Conservation (phyloP, 148 eudicot genomes). For the Vaccinium myrtillus region DNA sequence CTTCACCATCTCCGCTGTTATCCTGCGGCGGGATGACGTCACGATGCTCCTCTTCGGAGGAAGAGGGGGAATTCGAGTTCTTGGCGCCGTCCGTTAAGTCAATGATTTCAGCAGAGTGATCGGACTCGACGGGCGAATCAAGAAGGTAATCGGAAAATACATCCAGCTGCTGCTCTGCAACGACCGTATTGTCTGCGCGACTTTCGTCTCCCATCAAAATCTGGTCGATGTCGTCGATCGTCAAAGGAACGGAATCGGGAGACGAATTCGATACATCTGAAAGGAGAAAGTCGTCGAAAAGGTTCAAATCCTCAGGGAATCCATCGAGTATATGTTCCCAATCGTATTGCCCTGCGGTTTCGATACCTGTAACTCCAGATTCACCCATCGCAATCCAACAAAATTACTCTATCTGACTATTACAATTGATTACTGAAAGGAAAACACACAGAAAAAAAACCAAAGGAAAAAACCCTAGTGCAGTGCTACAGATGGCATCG, state of each 20-base stretch:
- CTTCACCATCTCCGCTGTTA: slow-evolving; percentile 28
- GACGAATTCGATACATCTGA: neutral
- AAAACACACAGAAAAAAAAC: neutral
- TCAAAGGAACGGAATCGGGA: slow-evolving; percentile 16
- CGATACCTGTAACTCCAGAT: neutral
- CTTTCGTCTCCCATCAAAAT: slow-evolving; percentile 46
- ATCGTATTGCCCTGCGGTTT: slow-evolving; percentile 20
- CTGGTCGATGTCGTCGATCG: slow-evolving; percentile 50
- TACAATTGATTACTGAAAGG: neutral
- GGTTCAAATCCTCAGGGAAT: slow-evolving; percentile 15
- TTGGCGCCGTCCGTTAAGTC: slow-evolving; percentile 15
- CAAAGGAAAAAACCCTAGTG: neutral
- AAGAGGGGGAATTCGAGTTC: slow-evolving; percentile 12
- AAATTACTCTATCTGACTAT: neutral
- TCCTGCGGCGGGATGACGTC: slow-evolving; percentile 18
- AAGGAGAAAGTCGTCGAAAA: slow-evolving; percentile 10
- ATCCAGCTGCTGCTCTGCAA: neutral
- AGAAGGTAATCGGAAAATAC: slow-evolving; percentile 29
- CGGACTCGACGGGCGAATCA: slow-evolving; percentile 28
- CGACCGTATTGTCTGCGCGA: slow-evolving; percentile 9
- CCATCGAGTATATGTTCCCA: slow-evolving; percentile 30
- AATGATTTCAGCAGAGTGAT: slow-evolving; percentile 20
- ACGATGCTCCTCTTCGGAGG: slow-evolving; percentile 20
- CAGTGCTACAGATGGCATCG: neutral
- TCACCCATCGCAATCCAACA: neutral